Evolutionary conservation across 2,329 filamentous ascomycete species (phyloP).

Genomic region (Cercospora sp.): DNA sequence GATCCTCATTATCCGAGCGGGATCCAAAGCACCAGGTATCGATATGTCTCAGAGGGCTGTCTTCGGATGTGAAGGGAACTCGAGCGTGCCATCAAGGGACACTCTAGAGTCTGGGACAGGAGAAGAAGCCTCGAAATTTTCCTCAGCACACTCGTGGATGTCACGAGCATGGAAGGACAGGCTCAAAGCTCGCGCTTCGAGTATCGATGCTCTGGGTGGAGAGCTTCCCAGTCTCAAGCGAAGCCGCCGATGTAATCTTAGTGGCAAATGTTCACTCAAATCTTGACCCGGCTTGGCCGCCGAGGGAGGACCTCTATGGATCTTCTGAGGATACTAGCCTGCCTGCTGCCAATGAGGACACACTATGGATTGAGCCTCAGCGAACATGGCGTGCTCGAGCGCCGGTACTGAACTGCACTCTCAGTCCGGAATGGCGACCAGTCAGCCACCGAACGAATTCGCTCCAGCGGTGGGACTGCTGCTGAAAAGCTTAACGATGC

Average conservation of each 20-base stretch:
- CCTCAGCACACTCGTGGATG: background rate
- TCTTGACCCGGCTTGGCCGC: background rate
- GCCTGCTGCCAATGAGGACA: background rate
- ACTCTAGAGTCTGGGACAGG: background rate
- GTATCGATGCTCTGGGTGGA: background rate
- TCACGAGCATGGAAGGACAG: background rate
- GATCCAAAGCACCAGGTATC: background rate
- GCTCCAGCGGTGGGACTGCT: background rate
- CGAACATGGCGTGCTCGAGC: background rate
- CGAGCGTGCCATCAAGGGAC: background rate
- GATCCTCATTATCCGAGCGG: background rate
- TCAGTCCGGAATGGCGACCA: background rate
- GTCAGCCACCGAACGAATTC: background rate
- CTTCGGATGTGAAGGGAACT: background rate
- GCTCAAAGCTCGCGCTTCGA: background rate
- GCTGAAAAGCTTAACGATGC: background rate
- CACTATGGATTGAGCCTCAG: background rate
- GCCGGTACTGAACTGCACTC: background rate
- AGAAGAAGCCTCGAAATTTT: background rate
- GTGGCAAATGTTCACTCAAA: background rate
- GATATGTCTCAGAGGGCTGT: background rate
- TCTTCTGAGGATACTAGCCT: background rate
- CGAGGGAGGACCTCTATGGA: background rate
- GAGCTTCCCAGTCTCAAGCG: background rate
- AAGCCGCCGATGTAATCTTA: background rate